phyloP scores from a whole-genome alignment of 441 rosid genomes.

The Croton laevigatus region DNA sequence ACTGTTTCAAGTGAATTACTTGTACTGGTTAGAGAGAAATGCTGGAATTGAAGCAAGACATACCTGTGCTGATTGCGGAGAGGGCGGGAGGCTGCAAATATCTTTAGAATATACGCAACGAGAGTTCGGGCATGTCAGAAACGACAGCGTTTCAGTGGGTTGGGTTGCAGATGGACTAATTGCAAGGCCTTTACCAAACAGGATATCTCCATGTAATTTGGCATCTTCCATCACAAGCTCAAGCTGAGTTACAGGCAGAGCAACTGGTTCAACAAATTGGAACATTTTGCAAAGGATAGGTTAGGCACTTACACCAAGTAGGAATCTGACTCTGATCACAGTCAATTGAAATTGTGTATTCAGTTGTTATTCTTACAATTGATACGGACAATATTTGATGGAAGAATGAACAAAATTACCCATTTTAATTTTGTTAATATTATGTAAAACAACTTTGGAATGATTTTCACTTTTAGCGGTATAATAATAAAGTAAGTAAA shows the following conservation, averaged over 20 bases:
- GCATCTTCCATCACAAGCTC: constrained; percentile 28
- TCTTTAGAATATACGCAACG: constrained; percentile 77
- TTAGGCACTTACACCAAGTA: too few species aligned
- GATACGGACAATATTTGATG: too few species aligned
- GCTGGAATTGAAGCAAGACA: constrained; percentile 71
- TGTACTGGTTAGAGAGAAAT: constrained; percentile 90
- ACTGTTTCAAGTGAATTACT: constrained; percentile 79
- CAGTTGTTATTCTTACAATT: too few species aligned
- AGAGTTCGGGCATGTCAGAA: constrained; percentile 78
- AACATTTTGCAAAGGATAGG: too few species aligned
- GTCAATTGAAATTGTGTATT: neutral
- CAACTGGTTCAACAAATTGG: too few species aligned
- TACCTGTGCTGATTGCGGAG: constrained; percentile 56
- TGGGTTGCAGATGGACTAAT: constrained; percentile 87
- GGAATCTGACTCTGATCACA: too few species aligned
- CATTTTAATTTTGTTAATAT: too few species aligned
- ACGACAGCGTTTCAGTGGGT: constrained; percentile 64
- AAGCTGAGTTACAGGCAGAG: neutral
- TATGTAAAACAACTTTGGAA: too few species aligned
- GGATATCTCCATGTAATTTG: constrained; percentile 45
- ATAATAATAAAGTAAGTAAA: too few species aligned
- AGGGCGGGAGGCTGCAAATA: constrained; percentile 69
- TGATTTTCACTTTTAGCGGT: too few species aligned
- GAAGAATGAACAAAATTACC: too few species aligned
- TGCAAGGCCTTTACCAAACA: constrained; percentile 72